Base-by-base conservation (phyloP, 495 filamentous ascomycete species). In the Cairneyella variabilis region DNA sequence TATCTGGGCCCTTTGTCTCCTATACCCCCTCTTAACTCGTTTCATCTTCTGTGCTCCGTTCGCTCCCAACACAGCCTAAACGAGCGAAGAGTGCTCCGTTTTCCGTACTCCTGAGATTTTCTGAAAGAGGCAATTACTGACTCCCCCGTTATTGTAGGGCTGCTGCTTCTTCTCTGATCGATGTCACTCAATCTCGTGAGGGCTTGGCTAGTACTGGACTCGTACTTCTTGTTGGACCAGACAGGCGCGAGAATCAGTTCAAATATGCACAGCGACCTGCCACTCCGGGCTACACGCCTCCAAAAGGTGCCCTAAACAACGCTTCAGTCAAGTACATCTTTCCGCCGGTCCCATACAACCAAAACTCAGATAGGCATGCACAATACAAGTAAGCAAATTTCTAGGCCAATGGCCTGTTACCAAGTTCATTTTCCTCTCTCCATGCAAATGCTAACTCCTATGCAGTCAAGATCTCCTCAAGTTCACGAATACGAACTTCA, bases 191-290 rank as follows among this genome's bases (percentile, higher is more conserved):
- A 8, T 83, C 84, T 7, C 67, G 67, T 6, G 83, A 89, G 67
- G 89, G 88, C 1, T 65, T 95, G 14, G 87, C 82, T 25, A 59
- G 71, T 4, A 85, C 83, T 0, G 88, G 86, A 27, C 66, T 82
- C 17, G 76, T 85, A 1, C 70, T 93, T 20, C 59, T 95, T 20
- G 61, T 92, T 32, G 87, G 85, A 0, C 83, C 89, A 7, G 68
- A 69, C 6, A 79, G 78, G 43, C 68, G 70, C 0, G 78, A 79
- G 56, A 92, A 92, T 64, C 76, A 72, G 12, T 88, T 92, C 60
- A 71, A 63, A 54, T 43, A 51, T 30, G 38, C 10, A 17, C 21
- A 51, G n/a, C 56, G 56, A 37, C 61, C 61, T 48, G 53, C 57
- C 3, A 55, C 27, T 17, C 8, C 45, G 14, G 52, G 10, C 23